Percentiles rank a stretch among this genome's conserved stretches.
Evolutionary conservation across 352 stramenopile species (phyloP).

Genomic region (Phytopythium kandeliae): DNA sequence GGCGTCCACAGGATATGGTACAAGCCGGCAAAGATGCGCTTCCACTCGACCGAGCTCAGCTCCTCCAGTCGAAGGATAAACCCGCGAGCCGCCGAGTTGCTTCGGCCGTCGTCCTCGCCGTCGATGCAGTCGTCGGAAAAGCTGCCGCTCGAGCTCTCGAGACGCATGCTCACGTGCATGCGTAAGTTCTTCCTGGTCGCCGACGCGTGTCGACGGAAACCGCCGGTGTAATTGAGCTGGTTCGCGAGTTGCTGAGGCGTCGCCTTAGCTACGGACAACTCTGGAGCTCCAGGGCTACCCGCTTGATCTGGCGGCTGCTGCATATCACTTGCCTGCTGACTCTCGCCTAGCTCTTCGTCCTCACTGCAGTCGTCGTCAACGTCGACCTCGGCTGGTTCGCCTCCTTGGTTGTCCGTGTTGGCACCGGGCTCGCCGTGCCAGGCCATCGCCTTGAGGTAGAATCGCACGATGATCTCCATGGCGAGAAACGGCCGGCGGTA

Average conservation of each 20-base stretch:
- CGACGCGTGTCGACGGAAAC: conserved; percentile 27
- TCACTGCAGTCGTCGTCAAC: conserved; percentile 1
- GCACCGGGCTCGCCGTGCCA: conserved; percentile 59
- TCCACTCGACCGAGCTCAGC: conserved; percentile 58
- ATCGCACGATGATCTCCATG: conserved; percentile 67
- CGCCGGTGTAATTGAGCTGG: conserved; percentile 6
- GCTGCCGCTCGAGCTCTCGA: conserved; percentile 36
- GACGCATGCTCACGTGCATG: conserved; percentile 30
- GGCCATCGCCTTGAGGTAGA: conserved; percentile 68
- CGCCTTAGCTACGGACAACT: conserved; percentile 3
- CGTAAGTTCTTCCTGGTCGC: conserved; percentile 30
- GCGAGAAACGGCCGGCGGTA: conserved; percentile 55
- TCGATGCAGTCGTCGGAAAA: conserved; percentile 33
- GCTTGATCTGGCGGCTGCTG: neutral
- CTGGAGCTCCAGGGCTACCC: neutral
- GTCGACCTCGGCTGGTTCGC: conserved; percentile 1
- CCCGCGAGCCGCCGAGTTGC: conserved; percentile 36
- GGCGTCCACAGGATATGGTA: conserved; percentile 46
- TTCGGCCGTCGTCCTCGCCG: conserved; percentile 16
- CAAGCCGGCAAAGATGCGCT: conserved; percentile 57
- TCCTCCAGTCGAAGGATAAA: conserved; percentile 66
- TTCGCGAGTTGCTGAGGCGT: conserved; percentile 4
- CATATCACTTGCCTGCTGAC: neutral
- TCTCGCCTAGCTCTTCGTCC: neutral
- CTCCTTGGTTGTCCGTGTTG: conserved; percentile 5